phyloP scores from a whole-genome alignment of 192 early-diverging fungal genomes.

The Jimgerdemannia lactiflua region DNA sequence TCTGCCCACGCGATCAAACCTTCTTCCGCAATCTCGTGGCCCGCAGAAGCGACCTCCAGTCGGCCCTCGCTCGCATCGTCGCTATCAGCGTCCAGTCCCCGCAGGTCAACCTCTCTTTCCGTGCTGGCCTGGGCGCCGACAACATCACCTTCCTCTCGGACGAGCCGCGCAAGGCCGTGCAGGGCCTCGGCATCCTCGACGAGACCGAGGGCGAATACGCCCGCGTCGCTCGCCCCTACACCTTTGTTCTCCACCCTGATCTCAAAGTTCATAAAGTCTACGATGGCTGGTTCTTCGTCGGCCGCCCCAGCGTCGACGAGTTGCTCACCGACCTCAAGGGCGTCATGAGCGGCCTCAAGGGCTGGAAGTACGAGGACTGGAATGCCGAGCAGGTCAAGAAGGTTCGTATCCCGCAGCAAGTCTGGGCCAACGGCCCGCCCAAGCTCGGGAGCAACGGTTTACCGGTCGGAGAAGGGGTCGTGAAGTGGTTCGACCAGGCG shows the following conservation, averaged over 20 bases:
- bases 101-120: background rate
- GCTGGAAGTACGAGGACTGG: background rate
- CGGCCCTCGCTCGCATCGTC: background rate
- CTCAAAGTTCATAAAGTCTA: background rate
- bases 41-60: background rate
- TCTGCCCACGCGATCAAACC: background rate
- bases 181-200: background rate
- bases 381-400: background rate
- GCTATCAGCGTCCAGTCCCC: background rate
- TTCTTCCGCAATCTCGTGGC: background rate
- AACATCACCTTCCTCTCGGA: background rate
- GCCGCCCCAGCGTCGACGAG: background rate
- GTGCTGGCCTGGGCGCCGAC: background rate
- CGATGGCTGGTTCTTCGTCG: background rate
- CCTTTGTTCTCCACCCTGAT: background rate
- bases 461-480: background rate
- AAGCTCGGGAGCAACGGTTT: background rate
- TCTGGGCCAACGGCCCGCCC: background rate
- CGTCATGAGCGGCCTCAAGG: background rate
- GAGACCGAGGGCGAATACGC: background rate
- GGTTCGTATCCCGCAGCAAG: background rate
- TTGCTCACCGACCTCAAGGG: background rate
- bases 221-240: background rate
- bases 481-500: background rate
- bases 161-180: background rate